phyloP scores from a whole-genome alignment of 2,329 filamentous ascomycete genomes.

The Berkeleyomyces basicola region DNA sequence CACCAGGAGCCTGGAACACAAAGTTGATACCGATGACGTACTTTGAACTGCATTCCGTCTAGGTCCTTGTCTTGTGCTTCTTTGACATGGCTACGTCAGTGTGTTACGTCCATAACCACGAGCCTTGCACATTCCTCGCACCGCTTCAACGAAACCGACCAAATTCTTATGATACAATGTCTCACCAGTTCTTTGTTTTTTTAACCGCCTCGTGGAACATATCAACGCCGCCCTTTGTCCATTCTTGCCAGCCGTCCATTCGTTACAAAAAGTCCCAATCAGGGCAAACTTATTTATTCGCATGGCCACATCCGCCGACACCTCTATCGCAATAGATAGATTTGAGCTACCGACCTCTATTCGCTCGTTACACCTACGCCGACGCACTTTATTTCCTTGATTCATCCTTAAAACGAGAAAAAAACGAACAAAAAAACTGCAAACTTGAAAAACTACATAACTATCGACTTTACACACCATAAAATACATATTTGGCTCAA shows the following conservation, averaged over 20 bases:
- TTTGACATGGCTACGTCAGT: neutral
- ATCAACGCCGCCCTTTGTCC: neutral
- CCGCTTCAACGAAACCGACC: neutral
- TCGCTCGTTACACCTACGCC: slow-evolving; percentile 19
- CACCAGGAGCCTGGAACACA: neutral
- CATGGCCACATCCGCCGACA: neutral
- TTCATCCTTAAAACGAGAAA: slow-evolving; percentile 5
- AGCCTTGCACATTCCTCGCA: neutral
- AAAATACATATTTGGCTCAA: slow-evolving; percentile 4
- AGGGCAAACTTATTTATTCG: neutral
- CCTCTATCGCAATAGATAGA: slow-evolving; percentile 14
- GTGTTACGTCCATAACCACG: neutral
- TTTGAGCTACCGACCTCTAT: slow-evolving; percentile 18
- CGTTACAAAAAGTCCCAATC: neutral
- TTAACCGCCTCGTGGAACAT: neutral
- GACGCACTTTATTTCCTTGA: slow-evolving; percentile 18
- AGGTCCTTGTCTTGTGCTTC: neutral
- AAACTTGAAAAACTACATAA: slow-evolving; percentile 5
- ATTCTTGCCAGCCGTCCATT: slow-evolving; percentile 1
- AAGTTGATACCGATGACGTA: neutral
- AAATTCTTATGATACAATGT: neutral
- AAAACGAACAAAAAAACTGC: slow-evolving; percentile 13
- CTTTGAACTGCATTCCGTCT: neutral
- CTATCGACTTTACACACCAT: neutral
- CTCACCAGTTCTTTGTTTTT: neutral